Evolutionary conservation across 192 early-diverging fungal genomes (phyloP), one percentile per base, ranked within the genome.

Genomic region (Backusella circina): DNA sequence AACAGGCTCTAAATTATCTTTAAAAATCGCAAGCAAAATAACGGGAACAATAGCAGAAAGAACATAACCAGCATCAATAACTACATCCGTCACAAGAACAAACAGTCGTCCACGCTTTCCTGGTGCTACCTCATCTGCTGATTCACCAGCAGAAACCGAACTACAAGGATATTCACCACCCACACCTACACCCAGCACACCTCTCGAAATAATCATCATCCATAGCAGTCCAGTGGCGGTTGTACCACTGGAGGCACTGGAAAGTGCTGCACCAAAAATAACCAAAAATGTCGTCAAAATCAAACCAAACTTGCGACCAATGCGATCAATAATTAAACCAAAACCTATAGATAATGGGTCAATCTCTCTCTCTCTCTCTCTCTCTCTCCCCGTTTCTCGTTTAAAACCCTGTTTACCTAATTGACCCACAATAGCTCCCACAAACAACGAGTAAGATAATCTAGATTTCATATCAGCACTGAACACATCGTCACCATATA

Each of bases 101-200:
- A 82, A 79, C 38, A 82, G 37, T 15, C 65, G 35, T 33, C 81
- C 81, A 65, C 86, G 80, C 16, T 70, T 75, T 12, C 76, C 75
- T 23, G 80, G 79, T 47, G 77, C 67, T 12, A 83, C 78, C 78
- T 86, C 86, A 57, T 88, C 85, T 12, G 87, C 82, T 26, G 86
- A 83, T 47, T 88, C 87, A 18, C 83, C 83, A 13, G 87, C 87
- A 23, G 87, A 78, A 23, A 84, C 85, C 16, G 82, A 84, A n/a
- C 80, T 83, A 73, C 84, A 85, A 66, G 87, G 87, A 57, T 88
- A 88, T 44, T 88, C 85, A 13, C 85, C 87, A 51, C 85, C 80
- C 2, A 78, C 80, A 76, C 81, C 81, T 18, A 86, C 83, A 35
- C 87, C 85, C n/a, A 86, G 71, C 3, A 82, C 26, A 31, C 85